Evolutionary conservation across 2,329 filamentous ascomycete genomes (phyloP).

Genomic region (Clonostachys solani): DNA sequence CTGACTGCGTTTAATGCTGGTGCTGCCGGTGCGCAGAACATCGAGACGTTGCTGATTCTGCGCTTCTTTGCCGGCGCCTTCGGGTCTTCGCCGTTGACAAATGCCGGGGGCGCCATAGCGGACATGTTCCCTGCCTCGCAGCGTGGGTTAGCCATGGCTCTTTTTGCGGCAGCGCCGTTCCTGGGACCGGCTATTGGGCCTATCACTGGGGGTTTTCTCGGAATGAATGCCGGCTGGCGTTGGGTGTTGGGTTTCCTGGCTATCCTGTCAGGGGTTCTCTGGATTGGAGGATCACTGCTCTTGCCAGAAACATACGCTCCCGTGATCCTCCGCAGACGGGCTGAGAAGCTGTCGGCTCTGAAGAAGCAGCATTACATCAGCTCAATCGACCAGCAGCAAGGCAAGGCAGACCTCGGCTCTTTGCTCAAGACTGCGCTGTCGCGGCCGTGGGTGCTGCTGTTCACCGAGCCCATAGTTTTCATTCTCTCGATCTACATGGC

Average conservation of each 20-base stretch:
- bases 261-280: constrained; percentile 48
- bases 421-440: constrained; percentile 50
- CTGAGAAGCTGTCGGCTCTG: constrained; percentile 34
- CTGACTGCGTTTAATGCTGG: constrained; percentile 58
- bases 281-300: constrained; percentile 36
- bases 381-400: constrained; percentile 35
- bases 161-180: constrained; percentile 61
- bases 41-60: constrained; percentile 53
- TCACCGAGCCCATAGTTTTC: constrained; percentile 58
- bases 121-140: constrained; percentile 51
- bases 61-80: constrained; percentile 60
- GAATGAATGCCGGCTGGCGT: constrained; percentile 50
- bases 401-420: not conserved
- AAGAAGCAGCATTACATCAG: constrained; percentile 48
- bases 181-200: constrained; percentile 53
- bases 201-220: constrained; percentile 55
- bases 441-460: constrained; percentile 56
- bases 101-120: constrained; percentile 55
- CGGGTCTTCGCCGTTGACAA: constrained; percentile 55
- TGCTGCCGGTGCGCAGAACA: constrained; percentile 50
- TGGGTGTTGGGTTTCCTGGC: constrained; percentile 55
- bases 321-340: constrained; percentile 40
- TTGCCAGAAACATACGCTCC: constrained; percentile 52
- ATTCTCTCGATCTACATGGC: constrained; percentile 55
- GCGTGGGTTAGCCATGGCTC: constrained; percentile 52